Percentiles rank a stretch among this genome's conserved stretches.
Evolutionary conservation across 2,329 filamentous ascomycete species (phyloP).

Genomic region (Talaromyces albobiverticillius): DNA sequence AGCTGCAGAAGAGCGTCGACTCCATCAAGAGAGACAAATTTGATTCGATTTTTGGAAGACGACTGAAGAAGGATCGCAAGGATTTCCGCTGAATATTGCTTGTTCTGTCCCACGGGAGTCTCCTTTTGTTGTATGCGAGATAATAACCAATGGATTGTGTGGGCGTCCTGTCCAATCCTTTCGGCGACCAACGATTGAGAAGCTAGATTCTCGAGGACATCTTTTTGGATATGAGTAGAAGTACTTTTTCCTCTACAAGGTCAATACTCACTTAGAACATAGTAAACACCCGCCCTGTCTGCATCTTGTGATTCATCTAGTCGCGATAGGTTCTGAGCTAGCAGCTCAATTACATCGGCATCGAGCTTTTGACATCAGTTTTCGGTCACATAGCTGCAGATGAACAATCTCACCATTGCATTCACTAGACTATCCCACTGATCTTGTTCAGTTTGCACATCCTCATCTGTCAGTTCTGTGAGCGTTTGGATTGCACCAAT

Average conservation of each 20-base stretch:
- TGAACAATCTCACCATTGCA: slow-evolving; percentile 46
- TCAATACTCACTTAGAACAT: slow-evolving; percentile 58
- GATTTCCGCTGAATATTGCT: slow-evolving; percentile 90
- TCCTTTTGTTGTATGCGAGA: slow-evolving; percentile 69
- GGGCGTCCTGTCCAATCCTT: slow-evolving; percentile 66
- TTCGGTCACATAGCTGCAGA: not conserved
- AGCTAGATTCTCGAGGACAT: slow-evolving; percentile 80
- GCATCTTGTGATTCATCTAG: slow-evolving; percentile 70
- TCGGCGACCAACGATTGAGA: slow-evolving; percentile 68
- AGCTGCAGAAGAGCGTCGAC: slow-evolving; percentile 79
- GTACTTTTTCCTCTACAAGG: too few relatives aligned
- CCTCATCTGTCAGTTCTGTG: slow-evolving; percentile 87
- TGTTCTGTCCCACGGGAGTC: slow-evolving; percentile 74
- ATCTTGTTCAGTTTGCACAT: slow-evolving; percentile 74
- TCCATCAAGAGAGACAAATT: slow-evolving; percentile 65
- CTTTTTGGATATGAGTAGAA: slow-evolving; percentile 26
- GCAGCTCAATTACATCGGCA: slow-evolving; percentile 40
- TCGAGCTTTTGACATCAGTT: slow-evolving; percentile 32
- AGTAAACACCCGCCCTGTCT: slow-evolving; percentile 83
- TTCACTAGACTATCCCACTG: slow-evolving; percentile 77
- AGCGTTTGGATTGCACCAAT: slow-evolving; percentile 89
- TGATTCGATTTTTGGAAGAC: slow-evolving; percentile 62
- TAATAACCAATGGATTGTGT: slow-evolving; percentile 74
- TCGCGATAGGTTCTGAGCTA: slow-evolving; percentile 62
- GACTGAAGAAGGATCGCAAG: slow-evolving; percentile 84